phyloP scores from a whole-genome alignment of 2,329 filamentous ascomycete genomes.

The Alternaria hordeiaustralica region DNA sequence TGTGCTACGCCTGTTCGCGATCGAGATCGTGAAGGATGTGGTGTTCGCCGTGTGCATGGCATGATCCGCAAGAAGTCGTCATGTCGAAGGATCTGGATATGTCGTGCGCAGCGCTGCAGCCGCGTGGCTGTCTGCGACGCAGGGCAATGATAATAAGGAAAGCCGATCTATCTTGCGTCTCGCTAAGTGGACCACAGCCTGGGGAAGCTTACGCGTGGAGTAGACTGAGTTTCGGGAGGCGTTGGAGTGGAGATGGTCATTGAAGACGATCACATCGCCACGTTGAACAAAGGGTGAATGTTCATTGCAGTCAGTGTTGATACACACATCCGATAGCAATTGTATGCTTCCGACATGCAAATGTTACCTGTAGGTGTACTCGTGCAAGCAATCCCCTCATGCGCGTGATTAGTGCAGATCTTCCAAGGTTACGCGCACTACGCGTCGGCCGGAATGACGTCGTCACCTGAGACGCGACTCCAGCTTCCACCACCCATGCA shows the following conservation, averaged over 20 bases:
- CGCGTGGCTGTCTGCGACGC: conserved; percentile 5
- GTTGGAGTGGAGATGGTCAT: neutral
- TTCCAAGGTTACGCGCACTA: neutral
- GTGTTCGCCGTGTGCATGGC: neutral
- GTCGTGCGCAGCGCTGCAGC: conserved; percentile 10
- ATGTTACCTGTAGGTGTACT: neutral
- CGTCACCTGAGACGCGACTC: neutral
- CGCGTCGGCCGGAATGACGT: conserved; percentile 5
- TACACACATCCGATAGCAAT: neutral
- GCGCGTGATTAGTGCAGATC: neutral
- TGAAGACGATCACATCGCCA: neutral
- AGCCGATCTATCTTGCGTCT: neutral
- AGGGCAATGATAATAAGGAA: conserved; percentile 8
- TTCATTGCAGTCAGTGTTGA: neutral
- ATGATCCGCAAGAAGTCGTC: neutral
- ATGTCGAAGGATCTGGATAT: neutral
- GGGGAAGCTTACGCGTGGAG: conserved; percentile 2
- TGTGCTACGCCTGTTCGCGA: neutral
- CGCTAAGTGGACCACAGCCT: neutral
- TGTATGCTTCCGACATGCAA: neutral
- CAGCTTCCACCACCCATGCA: neutral
- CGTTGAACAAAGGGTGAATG: neutral
- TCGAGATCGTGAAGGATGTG: neutral
- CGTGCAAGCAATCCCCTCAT: neutral
- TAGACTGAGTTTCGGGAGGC: conserved; percentile 2